Evolutionary conservation across 2,329 filamentous ascomycete genomes (phyloP).

Genomic region (Penicillium paneum): DNA sequence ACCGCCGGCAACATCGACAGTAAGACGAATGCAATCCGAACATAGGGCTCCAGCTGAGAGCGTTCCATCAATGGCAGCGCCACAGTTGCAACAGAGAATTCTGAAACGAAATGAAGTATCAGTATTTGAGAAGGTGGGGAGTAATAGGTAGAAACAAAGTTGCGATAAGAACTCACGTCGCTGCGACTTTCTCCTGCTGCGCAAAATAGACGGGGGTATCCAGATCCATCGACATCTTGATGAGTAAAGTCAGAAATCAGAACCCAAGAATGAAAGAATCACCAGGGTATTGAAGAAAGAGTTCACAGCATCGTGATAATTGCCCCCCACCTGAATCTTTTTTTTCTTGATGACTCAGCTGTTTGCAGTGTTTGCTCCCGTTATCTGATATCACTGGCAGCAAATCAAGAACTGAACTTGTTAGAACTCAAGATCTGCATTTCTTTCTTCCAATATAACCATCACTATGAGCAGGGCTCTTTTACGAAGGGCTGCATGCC

Average conservation of each 20-base stretch:
- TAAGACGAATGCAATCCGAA: constrained; percentile 92
- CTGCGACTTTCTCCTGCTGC: constrained; percentile 42
- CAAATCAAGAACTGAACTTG: background rate
- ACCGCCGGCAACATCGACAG: constrained; percentile 85
- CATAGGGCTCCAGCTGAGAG: constrained; percentile 81
- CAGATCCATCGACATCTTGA: constrained; percentile 52
- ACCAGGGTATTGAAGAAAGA: constrained; percentile 7
- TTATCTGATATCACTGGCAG: constrained; percentile 11
- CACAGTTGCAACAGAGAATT: constrained; percentile 98
- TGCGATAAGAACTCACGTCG: constrained; percentile 50
- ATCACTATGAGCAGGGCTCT: constrained; percentile 33
- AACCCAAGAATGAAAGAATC: background rate
- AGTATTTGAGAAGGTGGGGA: constrained; percentile 5
- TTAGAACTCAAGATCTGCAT: background rate
- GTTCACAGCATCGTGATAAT: constrained; percentile 16
- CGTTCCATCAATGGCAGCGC: constrained; percentile 90
- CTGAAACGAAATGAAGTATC: constrained; percentile 38
- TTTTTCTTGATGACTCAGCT: constrained; percentile 20
- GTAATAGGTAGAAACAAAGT: constrained; percentile 8
- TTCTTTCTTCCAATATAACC: constrained; percentile 3
- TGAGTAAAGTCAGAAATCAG: constrained; percentile 9
- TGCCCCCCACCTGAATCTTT: constrained; percentile 25
- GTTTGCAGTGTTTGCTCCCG: constrained; percentile 25
- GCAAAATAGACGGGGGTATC: constrained; percentile 54
- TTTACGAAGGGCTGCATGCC: constrained; percentile 30